phyloP scores from a whole-genome alignment of 495 filamentous ascomycete species.

The Astrocystis sublimbata region DNA sequence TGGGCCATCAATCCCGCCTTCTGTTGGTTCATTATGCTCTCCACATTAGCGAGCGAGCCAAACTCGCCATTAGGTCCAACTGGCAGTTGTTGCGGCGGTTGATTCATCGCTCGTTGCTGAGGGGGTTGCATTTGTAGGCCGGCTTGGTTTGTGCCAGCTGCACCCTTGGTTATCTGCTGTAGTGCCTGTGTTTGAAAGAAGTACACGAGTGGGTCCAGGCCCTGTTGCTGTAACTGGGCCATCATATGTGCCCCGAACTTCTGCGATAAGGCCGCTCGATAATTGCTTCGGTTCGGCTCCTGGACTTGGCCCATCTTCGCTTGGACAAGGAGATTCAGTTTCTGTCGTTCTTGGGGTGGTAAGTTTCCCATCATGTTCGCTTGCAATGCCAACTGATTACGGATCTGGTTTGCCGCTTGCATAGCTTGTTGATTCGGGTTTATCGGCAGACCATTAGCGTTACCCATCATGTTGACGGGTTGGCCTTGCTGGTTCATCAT shows the following conservation, averaged over 20 bases:
- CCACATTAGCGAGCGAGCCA: slow-evolving; percentile 44
- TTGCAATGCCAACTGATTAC: slow-evolving; percentile 24
- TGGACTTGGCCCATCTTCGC: slow-evolving; percentile 26
- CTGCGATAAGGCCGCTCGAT: slow-evolving; percentile 35
- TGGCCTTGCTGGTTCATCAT: slow-evolving; percentile 44
- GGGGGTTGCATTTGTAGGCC: slow-evolving; percentile 29
- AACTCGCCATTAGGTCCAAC: slow-evolving; percentile 39
- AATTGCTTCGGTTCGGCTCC: slow-evolving; percentile 34
- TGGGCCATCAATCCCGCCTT: slow-evolving; percentile 47
- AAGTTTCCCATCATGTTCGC: slow-evolving; percentile 28
- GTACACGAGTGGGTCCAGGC: slow-evolving; percentile 42
- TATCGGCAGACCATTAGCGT: slow-evolving; percentile 33
- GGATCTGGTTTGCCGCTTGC: slow-evolving; percentile 35
- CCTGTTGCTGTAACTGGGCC: slow-evolving; percentile 35
- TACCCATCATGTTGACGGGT: slow-evolving; percentile 38
- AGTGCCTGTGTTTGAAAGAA: slow-evolving; percentile 47
- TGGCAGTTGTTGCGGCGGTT: slow-evolving; percentile 33
- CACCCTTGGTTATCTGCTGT: slow-evolving; percentile 24
- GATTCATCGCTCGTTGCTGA: slow-evolving; percentile 42
- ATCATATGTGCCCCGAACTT: slow-evolving; percentile 33
- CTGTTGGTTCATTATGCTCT: slow-evolving; percentile 52
- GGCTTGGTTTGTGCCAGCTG: slow-evolving; percentile 29
- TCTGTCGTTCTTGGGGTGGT: slow-evolving; percentile 28
- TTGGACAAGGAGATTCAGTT: slow-evolving; percentile 32
- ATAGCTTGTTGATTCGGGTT: slow-evolving; percentile 43